Conservation (phyloP, 108 stramenopile species). For the Fistulifera pelliculosa region DNA sequence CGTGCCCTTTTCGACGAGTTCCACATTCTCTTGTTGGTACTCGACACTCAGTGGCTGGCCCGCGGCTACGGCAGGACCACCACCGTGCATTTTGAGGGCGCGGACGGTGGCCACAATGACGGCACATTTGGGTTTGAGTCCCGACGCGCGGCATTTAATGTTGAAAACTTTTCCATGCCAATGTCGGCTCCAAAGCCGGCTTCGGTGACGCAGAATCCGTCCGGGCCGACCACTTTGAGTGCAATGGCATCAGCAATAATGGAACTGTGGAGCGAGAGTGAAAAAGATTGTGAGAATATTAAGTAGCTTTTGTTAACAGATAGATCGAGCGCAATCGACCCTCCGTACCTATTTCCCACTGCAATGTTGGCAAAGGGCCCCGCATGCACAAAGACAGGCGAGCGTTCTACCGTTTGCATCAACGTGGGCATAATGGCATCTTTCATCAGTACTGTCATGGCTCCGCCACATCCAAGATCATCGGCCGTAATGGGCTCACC, state of each 20-base stretch:
- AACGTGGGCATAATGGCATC: constrained; percentile 92
- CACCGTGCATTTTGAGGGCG: constrained; percentile 99
- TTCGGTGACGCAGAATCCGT: constrained; percentile 96
- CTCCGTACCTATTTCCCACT: constrained; percentile 66
- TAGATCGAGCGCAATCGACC: too few relatives aligned
- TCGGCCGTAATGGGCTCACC: constrained; percentile 85
- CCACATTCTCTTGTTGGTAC: constrained; percentile 71
- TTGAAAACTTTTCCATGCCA: constrained; percentile 89
- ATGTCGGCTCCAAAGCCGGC: constrained; percentile 87
- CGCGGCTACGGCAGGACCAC: constrained; percentile 88
- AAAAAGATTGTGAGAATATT: too few relatives aligned
- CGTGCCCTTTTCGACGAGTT: constrained; percentile 72
- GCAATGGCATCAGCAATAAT: constrained; percentile 96
- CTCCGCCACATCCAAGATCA: constrained; percentile 96
- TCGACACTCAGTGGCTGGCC: constrained; percentile 82
- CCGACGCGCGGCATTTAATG: constrained; percentile 93
- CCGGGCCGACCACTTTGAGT: constrained; percentile 81
- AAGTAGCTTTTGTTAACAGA: too few relatives aligned
- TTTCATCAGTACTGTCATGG: constrained; percentile 94
- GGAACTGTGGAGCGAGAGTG: constrained; percentile 25
- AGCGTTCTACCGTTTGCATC: constrained; percentile 97
- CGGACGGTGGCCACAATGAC: constrained; percentile 98
- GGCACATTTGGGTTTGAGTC: constrained; percentile 86
- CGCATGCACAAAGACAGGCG: constrained; percentile 96
- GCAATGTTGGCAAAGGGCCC: constrained; percentile 98